Conservation (phyloP, 1,139 yeast species). For the Candida tetrigidarum region DNA sequence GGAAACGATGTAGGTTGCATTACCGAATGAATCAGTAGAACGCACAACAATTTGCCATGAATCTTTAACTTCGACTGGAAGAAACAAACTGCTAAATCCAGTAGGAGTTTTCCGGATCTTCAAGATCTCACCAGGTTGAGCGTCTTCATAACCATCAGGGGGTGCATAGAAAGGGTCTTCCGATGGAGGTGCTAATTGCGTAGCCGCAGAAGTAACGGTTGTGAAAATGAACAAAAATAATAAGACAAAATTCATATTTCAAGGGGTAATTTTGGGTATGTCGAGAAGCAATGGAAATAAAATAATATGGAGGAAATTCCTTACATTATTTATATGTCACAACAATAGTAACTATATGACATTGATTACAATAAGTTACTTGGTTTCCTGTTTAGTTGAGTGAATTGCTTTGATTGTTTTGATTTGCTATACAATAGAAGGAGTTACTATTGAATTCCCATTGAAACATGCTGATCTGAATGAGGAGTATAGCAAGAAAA, state of each 20-base stretch:
- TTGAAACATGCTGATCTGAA: too few relatives aligned
- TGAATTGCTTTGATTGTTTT: constrained; percentile 1
- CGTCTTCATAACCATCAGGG: constrained; percentile 25
- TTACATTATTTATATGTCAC: too few relatives aligned
- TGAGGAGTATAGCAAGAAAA: too few relatives aligned
- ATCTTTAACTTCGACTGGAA: constrained; percentile 22
- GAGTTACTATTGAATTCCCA: too few relatives aligned
- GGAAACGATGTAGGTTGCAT: constrained; percentile 34
- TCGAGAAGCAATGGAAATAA: too few relatives aligned
- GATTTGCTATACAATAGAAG: constrained; percentile 3
- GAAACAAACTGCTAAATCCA: constrained; percentile 19
- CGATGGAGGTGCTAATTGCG: constrained; percentile 12
- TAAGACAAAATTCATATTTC: too few relatives aligned
- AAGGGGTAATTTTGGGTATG: too few relatives aligned
- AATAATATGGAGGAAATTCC: too few relatives aligned
- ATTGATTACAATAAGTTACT: too few relatives aligned
- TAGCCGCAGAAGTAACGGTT: not conserved
- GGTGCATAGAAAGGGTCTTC: constrained; percentile 26
- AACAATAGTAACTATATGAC: too few relatives aligned
- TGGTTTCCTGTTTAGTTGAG: too few relatives aligned
- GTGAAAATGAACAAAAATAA: too few relatives aligned
- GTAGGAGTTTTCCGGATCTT: constrained; percentile 26
- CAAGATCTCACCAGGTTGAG: constrained; percentile 25
- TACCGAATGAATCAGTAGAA: constrained; percentile 34
- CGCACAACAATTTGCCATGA: constrained; percentile 38